phyloP scores from a whole-genome alignment of 495 filamentous ascomycete genomes.

The Lasiosphaeria hispida region DNA sequence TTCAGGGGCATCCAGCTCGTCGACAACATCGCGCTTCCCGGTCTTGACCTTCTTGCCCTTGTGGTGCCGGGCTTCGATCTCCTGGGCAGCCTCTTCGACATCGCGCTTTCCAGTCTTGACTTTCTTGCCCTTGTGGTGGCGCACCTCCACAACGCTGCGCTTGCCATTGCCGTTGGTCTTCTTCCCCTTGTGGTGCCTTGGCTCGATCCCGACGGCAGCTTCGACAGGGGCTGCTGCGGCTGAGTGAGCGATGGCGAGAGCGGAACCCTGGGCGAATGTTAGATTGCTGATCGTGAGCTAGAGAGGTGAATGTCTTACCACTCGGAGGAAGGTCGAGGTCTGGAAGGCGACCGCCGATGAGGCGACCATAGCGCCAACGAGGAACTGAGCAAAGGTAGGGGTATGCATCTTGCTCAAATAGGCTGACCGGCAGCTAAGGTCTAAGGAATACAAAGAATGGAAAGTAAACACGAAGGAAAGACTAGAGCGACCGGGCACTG shows the following conservation, averaged over 20 bases:
- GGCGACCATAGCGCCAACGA: slow-evolving; percentile 31
- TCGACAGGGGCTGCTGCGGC: slow-evolving; percentile 10
- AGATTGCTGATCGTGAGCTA: not conserved
- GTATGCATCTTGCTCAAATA: slow-evolving; percentile 32
- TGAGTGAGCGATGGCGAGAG: slow-evolving; percentile 21
- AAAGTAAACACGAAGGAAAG: slow-evolving; percentile 18
- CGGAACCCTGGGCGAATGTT: slow-evolving; percentile 13
- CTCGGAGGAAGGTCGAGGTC: slow-evolving; percentile 20
- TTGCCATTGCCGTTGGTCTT: slow-evolving; percentile 10
- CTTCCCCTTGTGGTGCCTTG: slow-evolving; percentile 19
- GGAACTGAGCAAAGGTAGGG: slow-evolving; percentile 32
- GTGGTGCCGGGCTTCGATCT: slow-evolving; percentile 26
- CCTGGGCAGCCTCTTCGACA: not conserved
- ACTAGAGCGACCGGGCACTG: slow-evolving; percentile 8
- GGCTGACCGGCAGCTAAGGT: slow-evolving; percentile 24
- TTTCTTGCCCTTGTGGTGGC: not conserved
- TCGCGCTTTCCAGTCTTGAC: not conserved
- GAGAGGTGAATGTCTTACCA: slow-evolving; percentile 16
- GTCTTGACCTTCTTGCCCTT: slow-evolving; percentile 20
- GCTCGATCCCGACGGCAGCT: slow-evolving; percentile 13
- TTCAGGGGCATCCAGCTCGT: slow-evolving; percentile 10
- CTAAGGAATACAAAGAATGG: slow-evolving; percentile 14
- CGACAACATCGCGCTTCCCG: slow-evolving; percentile 6
- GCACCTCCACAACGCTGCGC: slow-evolving; percentile 11
- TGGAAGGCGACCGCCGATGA: slow-evolving; percentile 32